Percentiles rank a stretch among this genome's conserved stretches.
phyloP scores from a whole-genome alignment of 768 basidiomycete species.

The Tephrocybe rancida region DNA sequence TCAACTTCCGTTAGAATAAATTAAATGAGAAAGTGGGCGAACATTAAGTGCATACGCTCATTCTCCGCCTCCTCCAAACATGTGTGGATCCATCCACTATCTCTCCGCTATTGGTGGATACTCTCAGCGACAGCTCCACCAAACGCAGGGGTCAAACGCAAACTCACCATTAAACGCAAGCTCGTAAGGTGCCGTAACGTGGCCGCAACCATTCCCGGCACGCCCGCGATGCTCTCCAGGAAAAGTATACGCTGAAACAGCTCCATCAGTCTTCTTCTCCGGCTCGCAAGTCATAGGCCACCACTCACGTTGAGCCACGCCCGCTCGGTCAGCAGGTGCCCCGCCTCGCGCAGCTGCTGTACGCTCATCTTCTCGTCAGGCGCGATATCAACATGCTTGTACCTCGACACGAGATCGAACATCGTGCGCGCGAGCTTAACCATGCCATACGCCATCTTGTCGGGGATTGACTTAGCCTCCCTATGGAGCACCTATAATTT shows the following conservation, averaged over 20 bases:
- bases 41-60: constrained; percentile 96
- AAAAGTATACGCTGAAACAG: constrained; percentile 48
- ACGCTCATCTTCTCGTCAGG: constrained; percentile 64
- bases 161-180: constrained; percentile 80
- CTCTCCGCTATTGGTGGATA: constrained; percentile 44
- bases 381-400: constrained; percentile 74
- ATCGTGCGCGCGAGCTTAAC: constrained; percentile 61
- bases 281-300: neutral
- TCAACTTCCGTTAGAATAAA: neutral
- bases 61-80: constrained; percentile 95
- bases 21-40: constrained; percentile 20
- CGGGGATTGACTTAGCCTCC: constrained; percentile 63
- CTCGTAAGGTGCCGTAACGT: constrained; percentile 87
- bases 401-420: constrained; percentile 87
- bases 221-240: constrained; percentile 91
- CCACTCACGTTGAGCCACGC: constrained; percentile 78
- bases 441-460: constrained; percentile 70
- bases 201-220: constrained; percentile 95
- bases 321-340: constrained; percentile 71
- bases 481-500: constrained; percentile 64
- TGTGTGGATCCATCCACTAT: constrained; percentile 82
- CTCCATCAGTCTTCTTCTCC: neutral
- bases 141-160: neutral
- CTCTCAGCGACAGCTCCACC: neutral
- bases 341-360: constrained; percentile 71